Base-by-base conservation (phyloP, 164 flowering plant species). In the grape (Vitis vinifera) region DNA sequence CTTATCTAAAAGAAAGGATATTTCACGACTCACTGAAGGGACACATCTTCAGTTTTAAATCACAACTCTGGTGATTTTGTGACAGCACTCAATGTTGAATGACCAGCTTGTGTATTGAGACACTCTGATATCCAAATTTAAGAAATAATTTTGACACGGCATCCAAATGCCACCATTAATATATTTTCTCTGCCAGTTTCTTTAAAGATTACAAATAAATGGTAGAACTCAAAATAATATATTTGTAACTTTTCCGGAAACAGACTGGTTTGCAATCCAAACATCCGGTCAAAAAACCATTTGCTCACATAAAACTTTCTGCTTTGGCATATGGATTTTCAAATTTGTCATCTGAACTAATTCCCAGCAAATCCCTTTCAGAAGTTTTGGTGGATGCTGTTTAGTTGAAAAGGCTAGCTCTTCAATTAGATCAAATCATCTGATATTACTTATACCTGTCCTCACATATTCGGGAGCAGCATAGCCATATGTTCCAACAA, bases 381-480 rank as follows among this genome's bases (percentile, higher is more conserved):
- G 10, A 57, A 57, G 44, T 37, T 37, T 37, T 37, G 44, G 44
- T 37, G 44, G 44, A 37, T 37, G 44, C 4, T 37, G 44, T 37
- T 37, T 37, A 6, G 44, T 37, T 37, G 44, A 37, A 37, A 37
- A 4, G n/a, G 23, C 10, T 57, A 15, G 17, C 23, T 17, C n/a
- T 37, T 63, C n/a, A 50, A 16, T 51, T 14, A 58, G 62, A 5
- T 66, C 53, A 66, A 48, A 51, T 19, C 8, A n/a, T 52, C 8
- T 49, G 4, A 23, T 70, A 66, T 11, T 48, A 58, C 59, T 66
- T 57, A 1, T 82, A 95, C 99, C 99, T 72, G 99, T 95, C 98
- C 90, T 92, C 66, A 95, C 96, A 84, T 95, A 94, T 68, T 94
- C 99, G 55, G 99, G 99, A 66, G 99, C 99, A 68, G 99, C 99